A percentile compares a stretch with the other conserved stretches of the same genome.
Evolutionary conservation across 2,329 filamentous ascomycete species (phyloP).

Genomic region (Aspergillus tubingensis): DNA sequence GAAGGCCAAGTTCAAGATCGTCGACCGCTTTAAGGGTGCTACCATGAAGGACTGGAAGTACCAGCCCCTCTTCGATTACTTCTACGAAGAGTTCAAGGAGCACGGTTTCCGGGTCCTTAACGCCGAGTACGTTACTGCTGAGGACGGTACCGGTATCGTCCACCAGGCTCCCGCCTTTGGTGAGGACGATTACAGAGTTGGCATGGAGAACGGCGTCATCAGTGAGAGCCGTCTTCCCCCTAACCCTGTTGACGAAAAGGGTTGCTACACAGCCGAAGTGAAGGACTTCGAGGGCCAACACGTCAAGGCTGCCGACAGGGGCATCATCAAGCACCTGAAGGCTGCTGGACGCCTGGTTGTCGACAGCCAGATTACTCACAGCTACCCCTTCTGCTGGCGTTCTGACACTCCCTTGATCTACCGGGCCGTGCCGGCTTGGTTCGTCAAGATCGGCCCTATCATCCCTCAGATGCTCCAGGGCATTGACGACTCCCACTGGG

Average conservation of each 20-base stretch:
- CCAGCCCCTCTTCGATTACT: constrained; percentile 85
- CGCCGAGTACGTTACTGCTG: constrained; percentile 82
- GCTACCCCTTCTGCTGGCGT: constrained; percentile 89
- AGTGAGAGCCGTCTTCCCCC: constrained; percentile 76
- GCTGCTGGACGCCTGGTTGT: constrained; percentile 73
- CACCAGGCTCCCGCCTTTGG: constrained; percentile 92
- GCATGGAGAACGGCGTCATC: constrained; percentile 74
- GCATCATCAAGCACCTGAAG: constrained; percentile 88
- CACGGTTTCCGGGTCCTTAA: constrained; percentile 78
- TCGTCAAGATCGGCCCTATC: constrained; percentile 81
- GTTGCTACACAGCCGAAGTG: constrained; percentile 75
- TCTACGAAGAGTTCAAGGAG: constrained; percentile 85
- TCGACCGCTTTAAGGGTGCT: constrained; percentile 77
- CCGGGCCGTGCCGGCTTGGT: constrained; percentile 90
- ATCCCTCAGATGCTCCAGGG: constrained; percentile 88
- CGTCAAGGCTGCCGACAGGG: constrained; percentile 89
- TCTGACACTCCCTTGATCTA: constrained; percentile 96
- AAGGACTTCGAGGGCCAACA: constrained; percentile 81
- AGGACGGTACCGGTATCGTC: constrained; percentile 90
- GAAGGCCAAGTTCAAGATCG: constrained; percentile 86
- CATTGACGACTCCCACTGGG: constrained; percentile 88
- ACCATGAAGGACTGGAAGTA: constrained; percentile 90
- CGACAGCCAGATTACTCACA: constrained; percentile 85
- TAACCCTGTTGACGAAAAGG: constrained; percentile 84
- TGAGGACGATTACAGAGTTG: constrained; percentile 92